These are phyloP conservation scores for Plasmodium berghei DNA, from an alignment of 169 alveolate species.

Conservation along the genomic window DNA sequence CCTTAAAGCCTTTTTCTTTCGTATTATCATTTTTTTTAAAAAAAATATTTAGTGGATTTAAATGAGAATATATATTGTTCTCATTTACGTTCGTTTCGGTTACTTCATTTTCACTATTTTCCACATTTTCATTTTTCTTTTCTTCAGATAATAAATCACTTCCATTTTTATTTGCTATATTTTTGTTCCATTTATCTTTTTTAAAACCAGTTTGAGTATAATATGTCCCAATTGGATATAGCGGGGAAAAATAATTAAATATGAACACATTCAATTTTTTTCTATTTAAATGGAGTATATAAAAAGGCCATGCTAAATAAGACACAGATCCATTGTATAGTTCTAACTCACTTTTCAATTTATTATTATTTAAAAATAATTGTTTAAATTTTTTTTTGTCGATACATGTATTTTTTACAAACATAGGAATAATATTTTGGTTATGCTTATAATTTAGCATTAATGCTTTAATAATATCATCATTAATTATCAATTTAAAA, in stretches of 20 bases:
- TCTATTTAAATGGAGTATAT: conserved; percentile 35
- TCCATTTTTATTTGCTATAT: neutral
- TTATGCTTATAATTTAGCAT: conserved; percentile 57
- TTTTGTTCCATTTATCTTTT: conserved; percentile 1
- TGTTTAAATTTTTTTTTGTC: conserved; percentile 40
- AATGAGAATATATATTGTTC: conserved; percentile 5
- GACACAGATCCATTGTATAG: conserved; percentile 33
- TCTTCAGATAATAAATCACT: neutral
- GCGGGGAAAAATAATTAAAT: conserved; percentile 55
- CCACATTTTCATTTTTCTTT: neutral
- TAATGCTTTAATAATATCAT: conserved; percentile 19
- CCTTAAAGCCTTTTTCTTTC: neutral
- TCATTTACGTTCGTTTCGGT: neutral
- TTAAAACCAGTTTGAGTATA: conserved; percentile 10
- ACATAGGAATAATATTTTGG: conserved; percentile 44
- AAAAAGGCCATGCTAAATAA: conserved; percentile 60
- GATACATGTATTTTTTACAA: conserved; percentile 13
- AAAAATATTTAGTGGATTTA: conserved; percentile 22
- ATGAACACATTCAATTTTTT: conserved; percentile 35
- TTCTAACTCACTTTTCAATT: conserved; percentile 56
- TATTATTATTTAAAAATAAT: conserved; percentile 42
- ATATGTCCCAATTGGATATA: conserved; percentile 47
- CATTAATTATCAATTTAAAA: conserved; percentile 18
- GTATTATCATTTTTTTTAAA: conserved; percentile 31
- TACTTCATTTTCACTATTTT: conserved; percentile 1